Conservation (phyloP, 257 asterid genomes). For the Perilla frutescens region DNA sequence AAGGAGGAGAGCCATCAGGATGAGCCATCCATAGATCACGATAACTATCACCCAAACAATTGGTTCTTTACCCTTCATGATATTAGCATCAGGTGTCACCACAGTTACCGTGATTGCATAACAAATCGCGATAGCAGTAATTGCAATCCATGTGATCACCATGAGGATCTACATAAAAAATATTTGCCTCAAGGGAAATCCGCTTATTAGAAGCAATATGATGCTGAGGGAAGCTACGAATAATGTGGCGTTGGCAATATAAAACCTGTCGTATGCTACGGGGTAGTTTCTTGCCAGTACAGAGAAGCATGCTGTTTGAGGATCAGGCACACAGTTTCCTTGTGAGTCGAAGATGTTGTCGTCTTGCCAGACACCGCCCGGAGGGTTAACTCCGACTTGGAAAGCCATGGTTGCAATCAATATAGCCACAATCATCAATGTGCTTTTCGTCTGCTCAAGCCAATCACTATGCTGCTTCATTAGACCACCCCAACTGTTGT, state of each 20-base stretch:
- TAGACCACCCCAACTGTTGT: too few relatives aligned
- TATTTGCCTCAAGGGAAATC: slow-evolving; percentile 33
- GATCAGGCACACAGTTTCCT: too few relatives aligned
- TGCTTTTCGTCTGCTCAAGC: too few relatives aligned
- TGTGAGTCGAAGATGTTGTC: not conserved
- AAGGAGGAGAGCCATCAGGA: too few relatives aligned
- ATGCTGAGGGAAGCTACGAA: slow-evolving; percentile 42
- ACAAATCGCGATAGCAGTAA: slow-evolving; percentile 32
- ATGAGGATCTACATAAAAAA: slow-evolving; percentile 39
- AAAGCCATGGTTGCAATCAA: slow-evolving; percentile 45
- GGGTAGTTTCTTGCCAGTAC: slow-evolving; percentile 25
- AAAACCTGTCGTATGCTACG: not conserved
- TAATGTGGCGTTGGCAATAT: slow-evolving; percentile 23
- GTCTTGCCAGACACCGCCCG: slow-evolving; percentile 44
- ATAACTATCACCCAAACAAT: too few relatives aligned
- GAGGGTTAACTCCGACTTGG: slow-evolving; percentile 43
- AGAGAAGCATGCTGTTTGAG: slow-evolving; percentile 23
- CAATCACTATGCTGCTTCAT: too few relatives aligned
- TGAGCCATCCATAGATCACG: too few relatives aligned
- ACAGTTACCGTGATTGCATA: too few relatives aligned
- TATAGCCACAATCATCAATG: too few relatives aligned
- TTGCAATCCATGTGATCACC: slow-evolving; percentile 45
- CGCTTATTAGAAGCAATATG: slow-evolving; percentile 41
- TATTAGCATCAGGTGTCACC: too few relatives aligned
- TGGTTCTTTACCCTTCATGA: too few relatives aligned